Evolutionary conservation across 768 basidiomycete genomes (phyloP), one percentile per base, ranked within the genome.

Genomic region (Dentipellis sp.): DNA sequence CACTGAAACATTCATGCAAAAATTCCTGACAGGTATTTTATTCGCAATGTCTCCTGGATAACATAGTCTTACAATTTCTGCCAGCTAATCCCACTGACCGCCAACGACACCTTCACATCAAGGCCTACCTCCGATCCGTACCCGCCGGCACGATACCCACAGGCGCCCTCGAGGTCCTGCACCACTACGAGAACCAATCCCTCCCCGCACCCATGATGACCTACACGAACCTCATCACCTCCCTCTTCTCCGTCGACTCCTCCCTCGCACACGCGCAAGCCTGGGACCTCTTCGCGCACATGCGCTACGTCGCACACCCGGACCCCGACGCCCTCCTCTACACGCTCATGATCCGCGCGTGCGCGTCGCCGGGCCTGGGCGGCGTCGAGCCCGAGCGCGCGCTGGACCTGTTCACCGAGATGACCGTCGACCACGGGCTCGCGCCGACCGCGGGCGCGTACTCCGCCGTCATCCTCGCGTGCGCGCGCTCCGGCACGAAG

Each of bases 221-320:
- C 0, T 97, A 97, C 69, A 83, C 82, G 9, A 74, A 80, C 19
- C 70, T 85, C 49, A 86, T 95, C 57, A 72, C 73, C 5, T 68
- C 75, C 47, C 83, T 84, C 36, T 80, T 80, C 62, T 73, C 74
- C 45, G 72, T 74, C 23, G 74, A 72, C 8, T 69, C 72, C 10
- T 59, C 69, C 63, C 38, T 67, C 1, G 80, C 80, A 2, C 80
- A 79, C 35, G 87, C 89, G 0, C 85, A 91, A 58, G 94, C 90
- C 2, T 97, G 92, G 91, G 91, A 98, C 65, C 79, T 97, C 40
- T 97, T 91, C 68, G 75, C 88, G 2, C 95, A 99, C 69, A 94
- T 97, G 90, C 90, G 95, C 48, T 94, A 97, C 58, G 89, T 91
- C 12, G 91, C 95, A 1, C 93, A 98, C 66, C 84, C 92, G 0